Evolutionary conservation across 441 rosid genomes (phyloP).

Genomic region (Aleurites moluccanus): DNA sequence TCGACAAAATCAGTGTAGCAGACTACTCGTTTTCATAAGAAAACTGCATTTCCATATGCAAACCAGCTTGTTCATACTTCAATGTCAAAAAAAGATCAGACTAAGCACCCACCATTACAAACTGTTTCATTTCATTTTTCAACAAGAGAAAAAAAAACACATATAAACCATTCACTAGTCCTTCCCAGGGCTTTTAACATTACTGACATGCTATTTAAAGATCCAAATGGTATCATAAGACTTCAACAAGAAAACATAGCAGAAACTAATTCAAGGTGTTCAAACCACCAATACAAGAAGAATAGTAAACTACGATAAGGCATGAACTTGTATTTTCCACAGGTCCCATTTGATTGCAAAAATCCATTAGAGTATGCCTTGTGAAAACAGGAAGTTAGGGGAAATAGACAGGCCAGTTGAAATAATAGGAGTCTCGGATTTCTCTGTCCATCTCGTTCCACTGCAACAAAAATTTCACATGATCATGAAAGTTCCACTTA

Average conservation of each 20-base stretch:
- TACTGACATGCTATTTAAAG: neutral
- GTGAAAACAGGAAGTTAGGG: conserved; percentile 37
- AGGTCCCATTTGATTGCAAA: neutral
- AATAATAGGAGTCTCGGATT: conserved; percentile 62
- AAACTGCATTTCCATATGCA: neutral
- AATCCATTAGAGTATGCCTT: neutral
- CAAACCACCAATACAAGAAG: conserved; percentile 10
- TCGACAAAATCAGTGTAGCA: neutral
- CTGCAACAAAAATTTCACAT: conserved; percentile 42
- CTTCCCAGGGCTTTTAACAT: neutral
- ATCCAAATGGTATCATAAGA: neutral
- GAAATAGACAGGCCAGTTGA: conserved; percentile 83
- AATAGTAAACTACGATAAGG: neutral
- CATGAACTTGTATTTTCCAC: neutral
- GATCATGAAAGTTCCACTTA: neutral
- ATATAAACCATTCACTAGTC: neutral
- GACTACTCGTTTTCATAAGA: neutral
- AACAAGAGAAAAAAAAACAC: neutral
- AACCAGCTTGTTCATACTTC: neutral
- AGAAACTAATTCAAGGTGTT: neutral
- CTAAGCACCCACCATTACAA: neutral
- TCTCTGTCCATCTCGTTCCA: conserved; percentile 83
- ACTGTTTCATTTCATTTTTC: neutral
- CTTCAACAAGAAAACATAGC: neutral
- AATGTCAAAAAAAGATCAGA: neutral